Base-by-base conservation (phyloP, 371 early-diverging fungal species). In the Fennellomyces sp. region DNA sequence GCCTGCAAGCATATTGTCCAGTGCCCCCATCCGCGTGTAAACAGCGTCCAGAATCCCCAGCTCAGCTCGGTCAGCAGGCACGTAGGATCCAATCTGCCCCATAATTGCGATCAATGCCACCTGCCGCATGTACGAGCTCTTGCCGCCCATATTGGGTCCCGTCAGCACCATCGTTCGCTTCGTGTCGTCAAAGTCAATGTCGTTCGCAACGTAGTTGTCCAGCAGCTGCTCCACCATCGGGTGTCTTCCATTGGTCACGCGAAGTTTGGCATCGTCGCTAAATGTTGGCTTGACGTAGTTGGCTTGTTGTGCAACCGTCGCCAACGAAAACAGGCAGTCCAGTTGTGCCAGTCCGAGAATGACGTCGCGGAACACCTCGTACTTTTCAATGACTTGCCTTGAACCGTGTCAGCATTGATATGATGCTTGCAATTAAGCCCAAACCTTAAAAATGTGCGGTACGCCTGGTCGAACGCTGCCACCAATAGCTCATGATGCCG, bases 81-180 rank as follows among this genome's bases (percentile, higher is more conserved):
- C 87, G 63, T 87, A 89, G 4, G 88, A 90, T 5, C 94, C 96
- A 17, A 92, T 86, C 65, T 97, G 97, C 2, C 84, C 91, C 85
- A 96, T 83, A 49, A 97, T 84, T 17, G 83, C 77, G 28, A 91
- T 81, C 21, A 93, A 52, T 8, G 91, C 93, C 2, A 93, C 82
- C 36, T 89, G 88, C 42, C 94, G 86, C 26, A 93, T 80, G 62
- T 91, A 86, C 4, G 92, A 92, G 52, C 80, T 88, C 83, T 80
- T 76, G 26, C 69, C 97, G 28, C 94, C 94, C 91, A 95, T 94
- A 63, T 96, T 96, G 19, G 95, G 92, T 0, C 94, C 94, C 11
- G 91, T 91, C 28, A 92, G 56, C 3, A 91, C 65, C 69, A 88
- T 63, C 13, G 81, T 80, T 42, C 69, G 74, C 28, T 60, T 65